phyloP scores from a whole-genome alignment of 306 rosid species.

The Vigna angularis region DNA sequence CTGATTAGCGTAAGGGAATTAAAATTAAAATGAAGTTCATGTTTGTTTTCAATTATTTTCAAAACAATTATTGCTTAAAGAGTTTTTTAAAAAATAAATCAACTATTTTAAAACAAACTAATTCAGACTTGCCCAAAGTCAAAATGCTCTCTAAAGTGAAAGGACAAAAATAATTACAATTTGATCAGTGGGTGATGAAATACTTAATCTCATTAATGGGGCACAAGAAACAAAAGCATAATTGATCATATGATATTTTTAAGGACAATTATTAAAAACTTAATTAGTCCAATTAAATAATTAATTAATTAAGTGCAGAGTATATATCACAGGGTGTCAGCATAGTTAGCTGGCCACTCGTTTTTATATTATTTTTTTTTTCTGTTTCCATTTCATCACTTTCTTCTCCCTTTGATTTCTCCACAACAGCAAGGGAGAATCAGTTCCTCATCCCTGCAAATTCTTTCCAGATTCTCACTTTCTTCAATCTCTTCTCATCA shows the following conservation, averaged over 20 bases:
- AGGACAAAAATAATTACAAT: background rate
- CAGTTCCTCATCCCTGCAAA: slow-evolving; percentile 44
- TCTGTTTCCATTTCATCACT: slow-evolving; percentile 31
- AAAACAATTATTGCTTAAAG: background rate
- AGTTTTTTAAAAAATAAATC: background rate
- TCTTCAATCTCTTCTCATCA: slow-evolving; percentile 3
- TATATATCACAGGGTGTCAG: slow-evolving; percentile 63
- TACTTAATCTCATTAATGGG: slow-evolving; percentile 5
- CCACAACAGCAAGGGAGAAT: slow-evolving; percentile 46
- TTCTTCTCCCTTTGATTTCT: slow-evolving; percentile 54
- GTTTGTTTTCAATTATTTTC: background rate
- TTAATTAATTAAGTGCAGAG: slow-evolving; percentile 39
- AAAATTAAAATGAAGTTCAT: background rate
- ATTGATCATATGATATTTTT: slow-evolving; percentile 44
- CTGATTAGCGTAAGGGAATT: background rate
- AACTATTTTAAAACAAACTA: background rate
- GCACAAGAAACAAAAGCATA: slow-evolving; percentile 45
- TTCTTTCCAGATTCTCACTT: slow-evolving; percentile 45
- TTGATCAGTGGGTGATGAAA: slow-evolving; percentile 11
- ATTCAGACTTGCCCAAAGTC: background rate
- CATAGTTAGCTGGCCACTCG: slow-evolving; percentile 86
- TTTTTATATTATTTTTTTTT: slow-evolving; percentile 47
- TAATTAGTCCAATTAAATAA: slow-evolving; percentile 27
- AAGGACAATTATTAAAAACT: slow-evolving; percentile 47
- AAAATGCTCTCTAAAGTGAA: background rate